These are phyloP conservation scores for Madurella mycetomatis DNA, from an alignment of 2,329 filamentous ascomycete genomes.

Conservation along the genomic window DNA sequence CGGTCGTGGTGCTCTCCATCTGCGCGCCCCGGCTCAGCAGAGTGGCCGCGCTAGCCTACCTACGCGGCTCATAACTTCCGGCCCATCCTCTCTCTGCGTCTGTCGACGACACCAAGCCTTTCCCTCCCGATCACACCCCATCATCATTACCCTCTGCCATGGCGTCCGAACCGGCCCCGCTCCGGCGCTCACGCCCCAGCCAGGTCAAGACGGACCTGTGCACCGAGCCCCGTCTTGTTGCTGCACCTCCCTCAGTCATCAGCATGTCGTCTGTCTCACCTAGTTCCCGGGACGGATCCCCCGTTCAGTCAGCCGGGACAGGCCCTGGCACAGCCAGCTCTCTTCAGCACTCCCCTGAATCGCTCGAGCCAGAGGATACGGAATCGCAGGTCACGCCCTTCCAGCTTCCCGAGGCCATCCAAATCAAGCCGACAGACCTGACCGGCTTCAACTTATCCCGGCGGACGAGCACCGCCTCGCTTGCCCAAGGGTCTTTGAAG, in stretches of 20 bases:
- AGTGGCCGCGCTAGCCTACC: slow-evolving; percentile 2
- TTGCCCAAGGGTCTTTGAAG: slow-evolving; percentile 53
- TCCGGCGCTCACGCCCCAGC: slow-evolving; percentile 43
- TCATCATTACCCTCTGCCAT: slow-evolving; percentile 33
- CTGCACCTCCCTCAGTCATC: slow-evolving; percentile 48
- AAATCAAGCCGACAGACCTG: slow-evolving; percentile 7
- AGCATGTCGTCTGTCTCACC: slow-evolving; percentile 54
- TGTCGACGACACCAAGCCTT: slow-evolving; percentile 15
- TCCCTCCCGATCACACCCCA: slow-evolving; percentile 6
- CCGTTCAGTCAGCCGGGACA: slow-evolving; percentile 50
- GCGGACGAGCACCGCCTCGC: slow-evolving; percentile 57
- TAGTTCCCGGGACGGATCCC: slow-evolving; percentile 52
- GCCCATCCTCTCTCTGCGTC: background rate
- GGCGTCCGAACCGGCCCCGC: slow-evolving; percentile 38
- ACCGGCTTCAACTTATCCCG: slow-evolving; percentile 39
- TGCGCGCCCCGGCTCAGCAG: slow-evolving; percentile 15
- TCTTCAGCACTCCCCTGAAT: slow-evolving; percentile 63
- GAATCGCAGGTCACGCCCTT: slow-evolving; percentile 51
- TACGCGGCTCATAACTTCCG: background rate
- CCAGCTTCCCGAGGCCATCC: slow-evolving; percentile 68
- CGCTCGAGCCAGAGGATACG: slow-evolving; percentile 49
- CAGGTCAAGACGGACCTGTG: slow-evolving; percentile 45
- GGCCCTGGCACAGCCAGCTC: slow-evolving; percentile 56
- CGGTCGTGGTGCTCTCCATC: slow-evolving; percentile 14
- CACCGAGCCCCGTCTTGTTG: slow-evolving; percentile 35